Base-by-base conservation (phyloP, 1,284 basidiomycete genomes). In the Papiliotrema flavescens region DNA sequence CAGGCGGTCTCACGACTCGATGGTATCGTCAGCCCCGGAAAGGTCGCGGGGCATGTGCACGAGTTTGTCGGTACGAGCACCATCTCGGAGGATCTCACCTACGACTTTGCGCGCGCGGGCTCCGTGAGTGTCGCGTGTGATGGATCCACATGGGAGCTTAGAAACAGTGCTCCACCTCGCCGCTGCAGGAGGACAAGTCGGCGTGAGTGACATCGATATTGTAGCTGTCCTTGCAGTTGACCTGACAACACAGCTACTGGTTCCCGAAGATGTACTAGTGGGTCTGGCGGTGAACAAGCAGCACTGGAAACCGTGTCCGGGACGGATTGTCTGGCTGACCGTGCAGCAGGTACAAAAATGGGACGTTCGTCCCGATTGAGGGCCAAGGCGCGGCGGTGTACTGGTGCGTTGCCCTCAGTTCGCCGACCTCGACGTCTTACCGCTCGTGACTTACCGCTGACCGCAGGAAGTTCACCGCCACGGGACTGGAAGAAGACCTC, bases 21-120 rank as follows among this genome's bases (percentile, higher is more conserved):
- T 58, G 73, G 77, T 5, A 76, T 79, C 53, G 63, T 77, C 51
- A 47, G 54, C 7, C 70, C 75, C 15, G 72, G 71, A 20, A 54
- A 41, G 13, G 57, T 72, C 8, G 73, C 69, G 1, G 51, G 60
- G 7, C 78, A 79, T 57, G 63, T 69, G 2, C 78, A 79, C 63
- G 60, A 67, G 51, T 60, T 79, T 46, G 59, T 70, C 19, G 79
- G 79, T n/a, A 65, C 70, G 0, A 66, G 62, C 28, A 61, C 61
- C 39, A 70, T 77, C 56, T 59, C 52, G 43, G 59, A 57, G 37
- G 42, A 54, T 45, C 34, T 62, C 56, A 43, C 68, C 61, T 62
- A 72, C 67, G 40, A 65, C 56, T 1, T 35, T 49, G 13, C 62
- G 11, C 52, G 32, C 9, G 41, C 43, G 2, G 49, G 43, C 7